These are phyloP conservation scores for Rossbeevera mucosa DNA, from an alignment of 768 basidiomycete genomes.

Conservation along the genomic window DNA sequence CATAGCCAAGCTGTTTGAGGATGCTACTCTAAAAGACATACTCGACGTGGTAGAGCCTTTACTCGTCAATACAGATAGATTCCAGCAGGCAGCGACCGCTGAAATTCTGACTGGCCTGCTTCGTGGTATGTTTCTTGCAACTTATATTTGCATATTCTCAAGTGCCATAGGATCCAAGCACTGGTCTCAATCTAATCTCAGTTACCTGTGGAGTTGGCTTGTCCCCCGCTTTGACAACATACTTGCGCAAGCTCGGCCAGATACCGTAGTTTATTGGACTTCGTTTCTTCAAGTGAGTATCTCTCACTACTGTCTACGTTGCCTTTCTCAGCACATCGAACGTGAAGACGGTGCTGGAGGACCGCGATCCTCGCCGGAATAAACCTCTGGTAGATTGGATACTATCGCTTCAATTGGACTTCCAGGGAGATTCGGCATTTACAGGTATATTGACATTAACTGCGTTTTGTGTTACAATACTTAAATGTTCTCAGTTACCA, in stretches of 20 bases:
- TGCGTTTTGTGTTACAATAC: not conserved
- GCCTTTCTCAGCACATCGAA: conserved; percentile 6
- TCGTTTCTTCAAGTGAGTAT: conserved; percentile 42
- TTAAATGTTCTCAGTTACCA: conserved; percentile 54
- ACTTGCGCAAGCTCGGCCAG: conserved; percentile 75
- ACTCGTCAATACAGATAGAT: conserved; percentile 65
- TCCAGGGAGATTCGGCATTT: conserved; percentile 83
- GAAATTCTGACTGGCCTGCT: conserved; percentile 71
- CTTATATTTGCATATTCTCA: conserved; percentile 5
- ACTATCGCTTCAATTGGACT: conserved; percentile 70
- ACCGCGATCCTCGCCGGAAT: conserved; percentile 78
- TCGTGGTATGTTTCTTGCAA: conserved; percentile 47
- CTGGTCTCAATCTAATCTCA: conserved; percentile 56
- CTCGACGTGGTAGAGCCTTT: conserved; percentile 56
- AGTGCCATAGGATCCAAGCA: conserved; percentile 66
- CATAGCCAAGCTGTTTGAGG: conserved; percentile 65
- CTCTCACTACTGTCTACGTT: not conserved
- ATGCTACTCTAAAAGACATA: conserved; percentile 46
- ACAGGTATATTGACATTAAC: conserved; percentile 49
- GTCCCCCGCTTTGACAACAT: conserved; percentile 55
- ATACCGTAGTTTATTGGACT: conserved; percentile 77
- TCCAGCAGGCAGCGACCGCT: conserved; percentile 79
- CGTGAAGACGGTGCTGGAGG: conserved; percentile 48
- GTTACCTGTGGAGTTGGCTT: conserved; percentile 72
- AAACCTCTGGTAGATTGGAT: conserved; percentile 74